Evolutionary conservation across 1,139 yeast species (phyloP), one percentile per base, ranked within the genome.

Genomic region (Blastobotrys persicus): DNA sequence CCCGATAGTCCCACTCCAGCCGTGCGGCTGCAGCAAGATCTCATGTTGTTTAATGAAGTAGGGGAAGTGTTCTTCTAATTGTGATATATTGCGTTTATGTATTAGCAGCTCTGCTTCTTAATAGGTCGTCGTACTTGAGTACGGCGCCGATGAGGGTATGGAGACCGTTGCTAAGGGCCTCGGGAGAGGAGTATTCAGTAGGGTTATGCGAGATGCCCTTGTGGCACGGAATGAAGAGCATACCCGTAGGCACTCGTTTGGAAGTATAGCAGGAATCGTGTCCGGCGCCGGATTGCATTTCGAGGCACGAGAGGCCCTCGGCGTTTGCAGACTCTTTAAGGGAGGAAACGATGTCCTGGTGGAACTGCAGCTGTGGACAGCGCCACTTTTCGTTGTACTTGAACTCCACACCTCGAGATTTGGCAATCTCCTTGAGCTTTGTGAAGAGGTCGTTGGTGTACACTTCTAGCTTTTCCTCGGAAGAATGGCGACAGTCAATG

Each of bases 171-270:
- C 76, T 80, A 12, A 80, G 73, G 52, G 83, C 80, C 55, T 81
- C 80, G 4, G 87, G 87, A 0, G 78, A 72, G 11, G 83, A 74
- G 59, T 79, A 83, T 59, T 84, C 91, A 47, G 73, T 77, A 6
- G 85, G 85, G 62, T 80, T 81, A 65, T 84, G 89, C 23, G 83
- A 77, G 38, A 84, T 72, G n/a, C 89, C 89, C 60, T 80, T 83
- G 58, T 70, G 77, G 28, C 85, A 78, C 5, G 91, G 89, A 59
- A 83, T 80, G 64, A 84, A 84, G 26, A 84, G 78, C 89, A 84
- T 84, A 1, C 87, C 78, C 0, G 89, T 83, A 20, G 91, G 89
- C 33, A 79, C 76, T 43, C 75, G 72, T 6, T 68, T 58, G 31
- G 78, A 73, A 3, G 85, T 79, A 31, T 78, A 74, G 58, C 88